Evolutionary conservation across 768 basidiomycete species (phyloP), one percentile per base, ranked within the genome.

Genomic region (Vararia minispora): DNA sequence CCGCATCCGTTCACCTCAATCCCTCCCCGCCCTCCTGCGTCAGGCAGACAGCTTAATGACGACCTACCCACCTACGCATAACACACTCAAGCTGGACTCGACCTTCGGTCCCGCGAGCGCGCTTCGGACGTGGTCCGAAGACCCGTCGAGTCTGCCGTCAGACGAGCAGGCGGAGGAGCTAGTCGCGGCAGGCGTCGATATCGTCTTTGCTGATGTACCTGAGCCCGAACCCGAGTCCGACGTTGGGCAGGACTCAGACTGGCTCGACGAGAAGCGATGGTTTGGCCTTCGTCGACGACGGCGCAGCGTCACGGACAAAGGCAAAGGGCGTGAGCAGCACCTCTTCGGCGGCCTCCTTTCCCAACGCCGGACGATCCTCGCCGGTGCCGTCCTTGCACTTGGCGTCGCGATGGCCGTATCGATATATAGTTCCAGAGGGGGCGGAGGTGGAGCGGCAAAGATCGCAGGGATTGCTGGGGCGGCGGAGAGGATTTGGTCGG

Each of bases 51-150:
- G 58, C 6, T 71, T 88, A 10, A 72, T 69, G 34, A 46, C 53
- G n/a, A 46, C 52, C 14, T 79, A 69, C 54, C 81, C 83, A 4
- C 79, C 81, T 2, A 61, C 66, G 2, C 68, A 79, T 36, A 68
- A 76, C 8, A 60, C 55, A 1, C 60, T 88, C 10, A 52, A 46
- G 3, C 59, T 84, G 12, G 58, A 67, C 5, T 59, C 63, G 21
- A 82, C 82, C 33, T 75, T 89, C 70, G 86, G 86, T 7, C 82
- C 80, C 1, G 76, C 81, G 49, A 86, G 82, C 50, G 80, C 72
- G 26, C 62, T 85, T 35, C 72, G 68, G 53, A 87, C 86, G 7
- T 89, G 84, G 84, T 71, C 68, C 13, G 71, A 76, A 47, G 54
- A 59, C 20, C 48, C 53, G 3, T 35, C 55, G 1, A 55, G 58